A percentile compares a stretch with the other conserved stretches of the same genome.
These are phyloP conservation scores for Zea luxurians DNA, from an alignment of 176 grass and related monocot species.

Conservation along the genomic window DNA sequence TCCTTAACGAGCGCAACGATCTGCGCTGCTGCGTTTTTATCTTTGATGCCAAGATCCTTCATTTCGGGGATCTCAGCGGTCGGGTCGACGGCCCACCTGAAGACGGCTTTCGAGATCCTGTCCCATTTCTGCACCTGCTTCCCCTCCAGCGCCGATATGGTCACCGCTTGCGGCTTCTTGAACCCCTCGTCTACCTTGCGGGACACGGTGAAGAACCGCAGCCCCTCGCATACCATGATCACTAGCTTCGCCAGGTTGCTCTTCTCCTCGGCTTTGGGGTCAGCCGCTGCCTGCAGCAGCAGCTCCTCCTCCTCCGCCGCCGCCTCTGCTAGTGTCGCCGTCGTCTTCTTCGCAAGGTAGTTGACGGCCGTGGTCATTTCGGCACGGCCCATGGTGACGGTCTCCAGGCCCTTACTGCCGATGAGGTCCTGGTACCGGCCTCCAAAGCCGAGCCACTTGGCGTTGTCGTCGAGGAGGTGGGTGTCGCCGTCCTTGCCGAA, in stretches of 20 bases:
- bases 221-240: constrained; percentile 23
- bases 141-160: neutral
- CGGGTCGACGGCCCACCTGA: neutral
- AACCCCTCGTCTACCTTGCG: neutral
- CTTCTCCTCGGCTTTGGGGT: neutral
- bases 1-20: neutral
- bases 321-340: neutral
- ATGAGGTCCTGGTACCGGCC: constrained; percentile 22
- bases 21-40: neutral
- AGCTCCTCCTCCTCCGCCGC: neutral
- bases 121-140: constrained; percentile 34
- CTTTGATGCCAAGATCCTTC: neutral
- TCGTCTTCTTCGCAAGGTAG: neutral
- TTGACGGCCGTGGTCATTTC: neutral
- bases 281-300: neutral
- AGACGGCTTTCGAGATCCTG: neutral
- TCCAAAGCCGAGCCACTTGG: constrained; percentile 16
- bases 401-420: constrained; percentile 5
- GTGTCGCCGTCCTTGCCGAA: neutral
- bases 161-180: neutral
- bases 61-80: neutral
- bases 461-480: neutral
- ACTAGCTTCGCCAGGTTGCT: neutral
- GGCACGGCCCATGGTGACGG: neutral
- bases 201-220: constrained; percentile 1